Evolutionary conservation across 768 basidiomycete species (phyloP).

Genomic region (Russula vinacea): DNA sequence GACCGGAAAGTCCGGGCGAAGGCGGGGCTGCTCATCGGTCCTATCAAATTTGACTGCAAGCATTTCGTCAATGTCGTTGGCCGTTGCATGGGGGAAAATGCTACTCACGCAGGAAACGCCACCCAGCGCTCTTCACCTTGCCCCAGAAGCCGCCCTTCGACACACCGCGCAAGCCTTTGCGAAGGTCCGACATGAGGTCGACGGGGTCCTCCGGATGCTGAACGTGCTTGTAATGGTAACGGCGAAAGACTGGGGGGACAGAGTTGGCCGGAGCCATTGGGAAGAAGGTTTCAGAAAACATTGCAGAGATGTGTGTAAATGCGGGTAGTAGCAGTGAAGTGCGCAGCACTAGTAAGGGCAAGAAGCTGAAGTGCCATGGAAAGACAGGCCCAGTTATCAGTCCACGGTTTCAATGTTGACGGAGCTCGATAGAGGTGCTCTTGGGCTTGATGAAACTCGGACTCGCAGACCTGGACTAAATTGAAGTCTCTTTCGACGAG

Average conservation of each 20-base stretch:
- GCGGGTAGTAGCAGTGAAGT: not conserved
- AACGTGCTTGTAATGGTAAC: conserved; percentile 3
- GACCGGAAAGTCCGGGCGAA: conserved; percentile 19
- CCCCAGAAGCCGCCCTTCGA: conserved; percentile 6
- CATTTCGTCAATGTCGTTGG: not conserved
- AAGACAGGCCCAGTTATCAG: conserved; percentile 5
- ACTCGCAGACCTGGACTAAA: no score
- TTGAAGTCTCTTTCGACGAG: no score
- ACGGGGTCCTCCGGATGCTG: conserved; percentile 11
- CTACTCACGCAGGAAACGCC: conserved; percentile 18
- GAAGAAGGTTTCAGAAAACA: conserved; percentile 2
- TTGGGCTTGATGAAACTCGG: no score
- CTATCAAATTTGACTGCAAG: conserved; percentile 4
- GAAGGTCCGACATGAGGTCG: conserved; percentile 11
- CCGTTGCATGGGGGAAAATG: no score
- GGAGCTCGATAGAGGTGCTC: not conserved
- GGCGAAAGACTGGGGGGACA: conserved; percentile 1
- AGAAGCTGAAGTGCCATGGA: not conserved
- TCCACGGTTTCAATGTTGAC: conserved; percentile 1
- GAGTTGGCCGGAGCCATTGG: conserved; percentile 1
- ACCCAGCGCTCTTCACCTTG: conserved; percentile 7
- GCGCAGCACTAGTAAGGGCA: conserved; percentile 18
- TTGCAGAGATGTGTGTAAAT: conserved; percentile 1
- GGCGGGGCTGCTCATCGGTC: not conserved
- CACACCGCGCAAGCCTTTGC: conserved; percentile 8